Conservation (phyloP, 257 asterid species). For the Misopates orontium region DNA sequence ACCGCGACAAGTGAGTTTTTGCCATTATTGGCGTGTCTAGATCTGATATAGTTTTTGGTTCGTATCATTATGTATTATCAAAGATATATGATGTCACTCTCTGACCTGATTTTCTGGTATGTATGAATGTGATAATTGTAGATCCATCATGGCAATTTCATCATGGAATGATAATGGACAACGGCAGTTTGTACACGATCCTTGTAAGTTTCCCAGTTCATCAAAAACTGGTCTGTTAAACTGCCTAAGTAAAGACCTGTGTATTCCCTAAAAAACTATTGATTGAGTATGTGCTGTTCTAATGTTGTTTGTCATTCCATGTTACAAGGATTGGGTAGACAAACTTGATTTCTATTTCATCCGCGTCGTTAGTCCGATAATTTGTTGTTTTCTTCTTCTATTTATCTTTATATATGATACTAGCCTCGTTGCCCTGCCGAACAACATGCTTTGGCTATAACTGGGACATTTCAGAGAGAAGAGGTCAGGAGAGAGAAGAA, state of each 20-base stretch:
- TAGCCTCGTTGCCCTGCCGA: slow-evolving; percentile 7
- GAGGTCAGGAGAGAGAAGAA: not conserved
- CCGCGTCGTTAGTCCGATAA: not conserved
- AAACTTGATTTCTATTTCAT: slow-evolving; percentile 9
- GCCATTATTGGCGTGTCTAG: not conserved
- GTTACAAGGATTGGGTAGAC: slow-evolving; percentile 13
- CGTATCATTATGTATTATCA: not conserved
- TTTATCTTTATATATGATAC: no score
- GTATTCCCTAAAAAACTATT: not conserved
- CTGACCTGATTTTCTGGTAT: slow-evolving; percentile 23
- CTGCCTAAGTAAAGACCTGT: slow-evolving; percentile 8
- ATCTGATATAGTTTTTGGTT: no score
- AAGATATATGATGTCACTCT: slow-evolving; percentile 12
- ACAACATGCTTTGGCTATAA: not conserved
- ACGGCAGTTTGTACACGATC: slow-evolving; percentile 89
- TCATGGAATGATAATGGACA: slow-evolving; percentile 99
- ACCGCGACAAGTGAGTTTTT: slow-evolving; percentile 78
- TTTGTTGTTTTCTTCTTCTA: no score
- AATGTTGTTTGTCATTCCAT: slow-evolving; percentile 12
- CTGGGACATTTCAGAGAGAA: not conserved
- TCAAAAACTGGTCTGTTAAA: slow-evolving; percentile 14
- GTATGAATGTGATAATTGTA: slow-evolving; percentile 31
- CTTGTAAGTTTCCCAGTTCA: slow-evolving; percentile 58
- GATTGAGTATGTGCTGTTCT: not conserved
- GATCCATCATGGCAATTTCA: slow-evolving; percentile 96